Evolutionary conservation across 2,329 filamentous ascomycete genomes (phyloP).

Genomic region (Plenodomus lindquistii): DNA sequence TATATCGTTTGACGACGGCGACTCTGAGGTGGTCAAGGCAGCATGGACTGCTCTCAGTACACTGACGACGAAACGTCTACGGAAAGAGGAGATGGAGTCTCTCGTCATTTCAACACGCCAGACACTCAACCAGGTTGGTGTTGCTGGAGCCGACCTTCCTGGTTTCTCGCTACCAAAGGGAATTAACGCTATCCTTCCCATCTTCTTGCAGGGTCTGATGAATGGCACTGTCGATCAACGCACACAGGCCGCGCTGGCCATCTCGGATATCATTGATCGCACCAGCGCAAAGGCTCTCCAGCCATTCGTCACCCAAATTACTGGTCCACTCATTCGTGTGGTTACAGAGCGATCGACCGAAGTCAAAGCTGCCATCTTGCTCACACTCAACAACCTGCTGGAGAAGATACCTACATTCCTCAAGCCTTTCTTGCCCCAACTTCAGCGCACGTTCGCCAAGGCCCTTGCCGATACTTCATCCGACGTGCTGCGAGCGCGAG

Average conservation of each 20-base stretch:
- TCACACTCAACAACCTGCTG: constrained; percentile 90
- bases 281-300: constrained; percentile 86
- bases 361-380: constrained; percentile 90
- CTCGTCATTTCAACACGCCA: constrained; percentile 85
- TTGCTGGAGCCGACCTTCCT: constrained; percentile 79
- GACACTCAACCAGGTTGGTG: constrained; percentile 84
- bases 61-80: constrained; percentile 78
- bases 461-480: constrained; percentile 91
- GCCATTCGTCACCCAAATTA: constrained; percentile 96
- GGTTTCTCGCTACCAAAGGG: constrained; percentile 94
- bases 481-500: constrained; percentile 81
- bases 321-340: constrained; percentile 94
- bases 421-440: constrained; percentile 94
- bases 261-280: constrained; percentile 93
- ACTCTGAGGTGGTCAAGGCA: constrained; percentile 81
- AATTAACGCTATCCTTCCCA: constrained; percentile 92
- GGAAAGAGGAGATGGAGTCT: constrained; percentile 97
- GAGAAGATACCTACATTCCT: constrained; percentile 96
- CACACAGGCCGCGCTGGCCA: constrained; percentile 86
- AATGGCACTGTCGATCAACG: constrained; percentile 92
- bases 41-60: constrained; percentile 85
- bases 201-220: constrained; percentile 97
- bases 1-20: constrained; percentile 87
- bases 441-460: constrained; percentile 96
- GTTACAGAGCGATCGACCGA: constrained; percentile 96